Percentiles rank a stretch among this genome's conserved stretches.
phyloP scores from a whole-genome alignment of 169 alveolate genomes.

The Plasmodium fragile region DNA sequence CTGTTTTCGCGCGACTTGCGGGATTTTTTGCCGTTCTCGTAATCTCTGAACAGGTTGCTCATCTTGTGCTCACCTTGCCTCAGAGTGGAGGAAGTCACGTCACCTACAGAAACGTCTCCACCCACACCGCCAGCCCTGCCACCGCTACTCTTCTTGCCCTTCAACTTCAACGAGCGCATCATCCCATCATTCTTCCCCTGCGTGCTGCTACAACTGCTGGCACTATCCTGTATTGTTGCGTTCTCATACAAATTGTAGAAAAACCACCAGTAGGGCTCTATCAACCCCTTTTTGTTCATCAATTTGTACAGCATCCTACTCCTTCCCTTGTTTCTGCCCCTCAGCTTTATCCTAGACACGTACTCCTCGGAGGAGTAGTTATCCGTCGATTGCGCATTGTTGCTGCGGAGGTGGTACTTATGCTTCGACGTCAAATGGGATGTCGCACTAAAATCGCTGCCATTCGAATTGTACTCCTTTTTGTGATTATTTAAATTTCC shows the following conservation, averaged over 20 bases:
- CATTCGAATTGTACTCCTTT: conserved; percentile 44
- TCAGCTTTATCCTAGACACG: conserved; percentile 17
- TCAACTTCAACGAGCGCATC: background rate
- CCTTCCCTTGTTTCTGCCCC: conserved; percentile 11
- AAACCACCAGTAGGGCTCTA: conserved; percentile 76
- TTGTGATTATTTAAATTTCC: conserved; percentile 31
- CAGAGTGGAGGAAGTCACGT: background rate
- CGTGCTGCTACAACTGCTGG: conserved; percentile 9
- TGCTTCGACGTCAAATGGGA: conserved; percentile 49
- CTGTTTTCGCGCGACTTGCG: background rate
- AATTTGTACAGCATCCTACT: conserved; percentile 30
- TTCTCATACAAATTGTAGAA: conserved; percentile 57
- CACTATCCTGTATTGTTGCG: conserved; percentile 39
- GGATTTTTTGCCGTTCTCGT: background rate
- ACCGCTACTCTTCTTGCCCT: background rate
- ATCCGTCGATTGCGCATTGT: conserved; percentile 52
- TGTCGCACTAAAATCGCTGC: conserved; percentile 45
- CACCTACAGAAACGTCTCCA: background rate
- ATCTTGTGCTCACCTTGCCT: background rate
- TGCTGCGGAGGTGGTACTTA: conserved; percentile 69
- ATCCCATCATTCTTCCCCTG: background rate
- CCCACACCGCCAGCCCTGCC: background rate
- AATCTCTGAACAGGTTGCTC: background rate
- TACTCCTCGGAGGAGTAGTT: conserved; percentile 63
- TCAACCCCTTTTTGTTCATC: conserved; percentile 53